Conservation (phyloP, 495 filamentous ascomycete species). For the Schizothecium vesticola region DNA sequence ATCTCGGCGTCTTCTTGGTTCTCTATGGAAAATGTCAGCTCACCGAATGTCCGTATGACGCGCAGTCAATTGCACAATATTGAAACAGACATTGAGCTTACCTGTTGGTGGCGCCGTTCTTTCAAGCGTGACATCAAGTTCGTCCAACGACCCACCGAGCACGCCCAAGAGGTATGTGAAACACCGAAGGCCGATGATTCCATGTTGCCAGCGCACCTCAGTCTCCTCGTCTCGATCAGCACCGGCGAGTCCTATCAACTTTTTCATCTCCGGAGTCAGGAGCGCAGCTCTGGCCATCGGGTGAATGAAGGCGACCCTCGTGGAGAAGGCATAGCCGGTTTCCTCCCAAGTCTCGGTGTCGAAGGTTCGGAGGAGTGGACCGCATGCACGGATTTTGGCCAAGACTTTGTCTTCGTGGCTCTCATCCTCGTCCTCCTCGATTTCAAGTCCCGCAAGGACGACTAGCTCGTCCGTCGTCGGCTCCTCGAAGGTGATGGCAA, state of each 20-base stretch:
- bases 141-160: neutral
- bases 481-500: slow-evolving; percentile 8
- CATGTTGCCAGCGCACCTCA: slow-evolving; percentile 13
- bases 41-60: neutral
- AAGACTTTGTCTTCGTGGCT: slow-evolving; percentile 5
- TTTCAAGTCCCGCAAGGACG: slow-evolving; percentile 9
- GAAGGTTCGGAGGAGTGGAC: slow-evolving; percentile 7
- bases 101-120: neutral
- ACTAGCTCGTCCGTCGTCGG: slow-evolving; percentile 6
- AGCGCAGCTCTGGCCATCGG: slow-evolving; percentile 10
- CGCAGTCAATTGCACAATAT: neutral
- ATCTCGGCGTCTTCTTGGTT: slow-evolving; percentile 8
- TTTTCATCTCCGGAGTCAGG: slow-evolving; percentile 2
- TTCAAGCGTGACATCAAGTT: neutral
- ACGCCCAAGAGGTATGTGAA: slow-evolving; percentile 3
- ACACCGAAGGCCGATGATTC: slow-evolving; percentile 12
- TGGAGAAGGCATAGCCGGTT: slow-evolving; percentile 1
- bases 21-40: slow-evolving; percentile 1
- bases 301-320: slow-evolving; percentile 12
- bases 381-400: slow-evolving; percentile 6
- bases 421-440: slow-evolving; percentile 5
- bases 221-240: slow-evolving; percentile 4
- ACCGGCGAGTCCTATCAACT: slow-evolving; percentile 8
- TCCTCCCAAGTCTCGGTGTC: slow-evolving; percentile 1
- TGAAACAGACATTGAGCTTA: neutral